These are phyloP conservation scores for Aspergillus panamensis DNA, from an alignment of 495 filamentous ascomycete species.

Conservation along the genomic window DNA sequence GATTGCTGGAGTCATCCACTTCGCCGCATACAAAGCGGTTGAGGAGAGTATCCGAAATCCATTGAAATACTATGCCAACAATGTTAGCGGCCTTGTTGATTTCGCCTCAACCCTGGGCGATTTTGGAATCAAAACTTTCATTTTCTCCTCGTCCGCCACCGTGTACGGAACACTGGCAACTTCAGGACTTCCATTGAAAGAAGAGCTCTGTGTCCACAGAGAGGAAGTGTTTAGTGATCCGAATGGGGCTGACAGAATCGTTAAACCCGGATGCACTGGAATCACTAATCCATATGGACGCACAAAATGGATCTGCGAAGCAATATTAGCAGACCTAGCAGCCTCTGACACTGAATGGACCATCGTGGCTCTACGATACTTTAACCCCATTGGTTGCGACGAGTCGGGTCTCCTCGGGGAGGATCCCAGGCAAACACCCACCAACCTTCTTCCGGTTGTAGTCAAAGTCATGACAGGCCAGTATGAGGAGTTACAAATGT, in stretches of 20 bases:
- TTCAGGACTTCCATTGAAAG: conserved; percentile 50
- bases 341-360: conserved; percentile 56
- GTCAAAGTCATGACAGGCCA: conserved; percentile 56
- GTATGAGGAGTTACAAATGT: conserved; percentile 52
- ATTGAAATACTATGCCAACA: conserved; percentile 62
- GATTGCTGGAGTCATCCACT: conserved; percentile 61
- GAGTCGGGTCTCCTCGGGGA: conserved; percentile 62
- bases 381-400: conserved; percentile 66
- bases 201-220: conserved; percentile 59
- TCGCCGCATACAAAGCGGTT: conserved; percentile 59
- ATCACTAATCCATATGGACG: conserved; percentile 64
- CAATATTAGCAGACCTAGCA: conserved; percentile 60
- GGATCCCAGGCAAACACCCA: conserved; percentile 58
- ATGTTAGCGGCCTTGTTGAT: conserved; percentile 60
- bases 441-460: conserved; percentile 61
- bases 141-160: conserved; percentile 64
- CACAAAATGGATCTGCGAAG: conserved; percentile 64
- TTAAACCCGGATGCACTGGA: conserved; percentile 46
- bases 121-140: conserved; percentile 61
- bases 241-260: conserved; percentile 27
- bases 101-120: conserved; percentile 53
- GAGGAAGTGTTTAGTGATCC: conserved; percentile 34
- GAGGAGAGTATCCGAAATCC: conserved; percentile 51
- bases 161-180: conserved; percentile 59
- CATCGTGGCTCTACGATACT: conserved; percentile 62